Conservation (phyloP, 768 basidiomycete genomes). For the Termitomyces sp. region DNA sequence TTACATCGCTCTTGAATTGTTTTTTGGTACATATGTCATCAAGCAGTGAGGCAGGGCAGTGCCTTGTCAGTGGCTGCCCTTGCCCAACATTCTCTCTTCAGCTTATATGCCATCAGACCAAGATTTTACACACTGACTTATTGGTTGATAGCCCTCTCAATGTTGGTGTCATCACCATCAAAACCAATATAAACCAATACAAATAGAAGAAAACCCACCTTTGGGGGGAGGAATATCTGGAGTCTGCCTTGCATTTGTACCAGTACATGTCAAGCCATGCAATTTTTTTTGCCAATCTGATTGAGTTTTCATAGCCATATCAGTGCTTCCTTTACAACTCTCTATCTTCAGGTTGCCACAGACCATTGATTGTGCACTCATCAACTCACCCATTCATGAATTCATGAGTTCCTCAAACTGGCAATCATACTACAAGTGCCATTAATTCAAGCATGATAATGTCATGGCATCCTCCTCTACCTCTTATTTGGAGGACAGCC, state of each 20-base stretch:
- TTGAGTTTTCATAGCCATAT: neutral
- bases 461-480: neutral
- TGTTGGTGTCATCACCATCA: neutral
- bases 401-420: too few relatives aligned
- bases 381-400: neutral
- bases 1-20: too few relatives aligned
- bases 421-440: too few relatives aligned
- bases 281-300: too few relatives aligned
- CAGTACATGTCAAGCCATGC: neutral
- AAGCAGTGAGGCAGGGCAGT: neutral
- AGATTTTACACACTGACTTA: neutral
- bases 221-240: neutral
- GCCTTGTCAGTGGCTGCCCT: neutral
- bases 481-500: neutral
- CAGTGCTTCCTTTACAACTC: neutral
- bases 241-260: neutral
- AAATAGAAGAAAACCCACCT: neutral
- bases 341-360: neutral
- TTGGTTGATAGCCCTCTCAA: neutral
- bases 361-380: neutral
- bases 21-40: neutral
- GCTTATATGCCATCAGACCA: neutral
- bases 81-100: neutral
- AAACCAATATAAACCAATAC: neutral
- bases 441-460: too few relatives aligned